These are phyloP conservation scores for Teratosphaeria epicoccoides DNA, from an alignment of 2,329 filamentous ascomycete species.

Conservation along the genomic window DNA sequence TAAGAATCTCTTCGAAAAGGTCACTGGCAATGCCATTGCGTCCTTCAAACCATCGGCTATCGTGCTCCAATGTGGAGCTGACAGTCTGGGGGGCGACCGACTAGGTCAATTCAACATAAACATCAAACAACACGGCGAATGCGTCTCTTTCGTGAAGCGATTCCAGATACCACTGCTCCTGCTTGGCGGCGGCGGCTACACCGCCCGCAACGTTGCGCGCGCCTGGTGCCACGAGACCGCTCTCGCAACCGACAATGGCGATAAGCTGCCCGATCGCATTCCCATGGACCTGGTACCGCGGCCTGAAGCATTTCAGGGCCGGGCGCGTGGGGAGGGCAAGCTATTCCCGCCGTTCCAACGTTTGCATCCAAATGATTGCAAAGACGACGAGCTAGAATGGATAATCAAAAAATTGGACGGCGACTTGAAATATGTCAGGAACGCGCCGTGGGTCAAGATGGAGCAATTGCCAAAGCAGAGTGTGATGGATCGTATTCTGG, in stretches of 20 bases:
- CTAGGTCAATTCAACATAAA: conserved; percentile 95
- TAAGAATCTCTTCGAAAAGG: conserved; percentile 67
- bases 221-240: conserved; percentile 96
- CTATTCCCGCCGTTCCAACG: conserved; percentile 74
- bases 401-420: conserved; percentile 71
- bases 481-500: conserved; percentile 53
- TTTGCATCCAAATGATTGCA: conserved; percentile 55
- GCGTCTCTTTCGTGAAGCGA: conserved; percentile 78
- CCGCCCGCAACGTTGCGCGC: conserved; percentile 87
- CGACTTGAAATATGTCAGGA: conserved; percentile 74
- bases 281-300: conserved; percentile 68
- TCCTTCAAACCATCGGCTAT: conserved; percentile 84
- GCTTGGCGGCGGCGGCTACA: conserved; percentile 92
- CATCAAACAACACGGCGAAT: conserved; percentile 85
- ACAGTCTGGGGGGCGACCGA: conserved; percentile 85
- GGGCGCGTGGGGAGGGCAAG: conserved; percentile 57
- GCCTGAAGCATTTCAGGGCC: conserved; percentile 70
- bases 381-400: conserved; percentile 67
- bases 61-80: conserved; percentile 89
- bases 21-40: conserved; percentile 68
- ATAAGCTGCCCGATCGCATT: conserved; percentile 60
- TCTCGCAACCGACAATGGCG: conserved; percentile 67
- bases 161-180: conserved; percentile 73
- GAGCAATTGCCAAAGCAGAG: conserved; percentile 58
- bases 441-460: conserved; percentile 79